Evolutionary conservation across 768 basidiomycete species (phyloP).

Genomic region (Clitopilus passeckerianus): DNA sequence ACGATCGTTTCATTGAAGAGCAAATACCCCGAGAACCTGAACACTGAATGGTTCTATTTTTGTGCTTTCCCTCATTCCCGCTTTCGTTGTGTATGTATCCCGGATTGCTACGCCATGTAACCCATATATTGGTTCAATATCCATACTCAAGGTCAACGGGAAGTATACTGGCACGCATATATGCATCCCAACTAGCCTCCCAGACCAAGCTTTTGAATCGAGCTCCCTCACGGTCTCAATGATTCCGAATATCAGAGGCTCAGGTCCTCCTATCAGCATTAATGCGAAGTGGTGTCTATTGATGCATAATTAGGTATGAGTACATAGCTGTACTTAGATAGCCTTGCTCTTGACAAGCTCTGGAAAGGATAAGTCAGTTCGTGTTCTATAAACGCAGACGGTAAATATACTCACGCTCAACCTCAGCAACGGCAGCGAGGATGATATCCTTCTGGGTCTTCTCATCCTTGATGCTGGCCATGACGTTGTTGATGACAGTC

Average conservation of each 20-base stretch:
- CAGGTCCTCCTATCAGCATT: too few species aligned
- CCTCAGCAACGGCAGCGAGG: slow-evolving; percentile 71
- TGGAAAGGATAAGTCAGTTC: too few species aligned
- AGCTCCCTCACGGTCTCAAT: too few species aligned
- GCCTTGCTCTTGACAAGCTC: slow-evolving; percentile 91
- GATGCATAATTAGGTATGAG: neutral
- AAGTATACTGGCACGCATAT: neutral
- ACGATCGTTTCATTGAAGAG: neutral
- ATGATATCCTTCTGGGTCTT: slow-evolving; percentile 87
- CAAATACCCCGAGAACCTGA: neutral
- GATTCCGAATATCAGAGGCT: too few species aligned
- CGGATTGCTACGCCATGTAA: neutral
- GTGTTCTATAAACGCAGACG: neutral
- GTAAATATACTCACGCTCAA: slow-evolving; percentile 77
- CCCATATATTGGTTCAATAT: too few species aligned
- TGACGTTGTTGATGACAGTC: slow-evolving; percentile 84
- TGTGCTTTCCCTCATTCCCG: too few species aligned
- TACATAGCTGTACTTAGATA: slow-evolving; percentile 48
- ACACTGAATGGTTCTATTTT: too few species aligned
- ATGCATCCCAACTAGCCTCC: too few species aligned
- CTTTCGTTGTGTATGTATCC: neutral
- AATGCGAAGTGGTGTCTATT: neutral
- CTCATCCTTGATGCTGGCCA: slow-evolving; percentile 78
- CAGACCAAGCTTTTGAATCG: too few species aligned
- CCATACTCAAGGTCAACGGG: too few species aligned